Conservation (phyloP, 2,329 filamentous ascomycete species). For the Coniochaeta ligniaria region DNA sequence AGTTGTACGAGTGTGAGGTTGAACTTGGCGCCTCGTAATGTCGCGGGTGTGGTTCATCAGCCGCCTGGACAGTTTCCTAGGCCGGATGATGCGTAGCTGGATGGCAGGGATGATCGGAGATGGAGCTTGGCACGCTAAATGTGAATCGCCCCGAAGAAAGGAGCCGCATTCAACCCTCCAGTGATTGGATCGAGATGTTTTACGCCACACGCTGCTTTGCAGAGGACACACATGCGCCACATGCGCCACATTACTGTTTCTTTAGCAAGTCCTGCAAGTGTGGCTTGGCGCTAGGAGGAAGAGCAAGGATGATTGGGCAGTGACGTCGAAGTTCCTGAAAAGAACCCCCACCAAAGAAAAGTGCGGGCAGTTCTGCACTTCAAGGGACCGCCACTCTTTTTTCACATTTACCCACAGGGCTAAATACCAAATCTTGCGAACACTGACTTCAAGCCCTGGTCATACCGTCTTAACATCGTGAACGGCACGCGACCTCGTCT, state of each 20-base stretch:
- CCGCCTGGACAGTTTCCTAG: background rate
- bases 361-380: background rate
- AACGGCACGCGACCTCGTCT: background rate
- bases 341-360: background rate
- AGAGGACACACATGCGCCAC: too few relatives aligned
- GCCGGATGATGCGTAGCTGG: background rate
- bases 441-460: background rate
- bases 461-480: background rate
- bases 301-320: background rate
- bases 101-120: conserved; percentile 1
- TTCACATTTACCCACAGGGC: background rate
- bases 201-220: background rate
- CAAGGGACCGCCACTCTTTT: background rate
- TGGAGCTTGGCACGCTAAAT: background rate
- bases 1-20: background rate
- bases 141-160: background rate
- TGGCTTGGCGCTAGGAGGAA: too few relatives aligned
- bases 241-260: too few relatives aligned
- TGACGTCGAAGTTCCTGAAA: conserved; percentile 1
- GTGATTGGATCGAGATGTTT: background rate
- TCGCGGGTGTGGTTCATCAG: background rate
- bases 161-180: background rate
- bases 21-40: background rate
- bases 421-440: background rate
- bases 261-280: too few relatives aligned